Base-by-base conservation (phyloP, 192 early-diverging fungal species). In the Backusella psychrophila region DNA sequence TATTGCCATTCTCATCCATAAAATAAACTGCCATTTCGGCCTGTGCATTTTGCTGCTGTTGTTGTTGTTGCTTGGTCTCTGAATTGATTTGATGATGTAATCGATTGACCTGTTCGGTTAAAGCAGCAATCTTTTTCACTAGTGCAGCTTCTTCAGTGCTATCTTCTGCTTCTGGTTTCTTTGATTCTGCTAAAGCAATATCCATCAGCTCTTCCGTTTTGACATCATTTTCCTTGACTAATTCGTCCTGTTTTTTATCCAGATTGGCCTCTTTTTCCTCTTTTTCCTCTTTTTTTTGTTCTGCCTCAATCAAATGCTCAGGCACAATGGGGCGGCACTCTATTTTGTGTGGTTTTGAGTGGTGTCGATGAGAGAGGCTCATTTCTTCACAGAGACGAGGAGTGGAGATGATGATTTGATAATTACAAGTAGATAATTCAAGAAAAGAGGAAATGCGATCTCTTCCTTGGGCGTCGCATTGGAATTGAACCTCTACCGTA, bases 361-460 rank as follows among this genome's bases (percentile, higher is more conserved):
- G 78, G 9, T 77, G 65, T 41, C 77, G 74, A 17, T 75, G 81
- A 68, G 80, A 83, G 76, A 92, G 89, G 26, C 85, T 79, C 1
- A 85, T 66, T 73, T 92, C 90, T 11, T 80, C 84, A 81, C 96
- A 97, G 26, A 96, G 86, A 9, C 84, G 81, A 3, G 90, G 87
- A 2, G 94, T 94, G 72, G 92, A 87, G 19, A 97, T 87, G n/a
- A 91, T 83, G 75, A 96, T 88, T 8, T 91, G 85, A 69, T 97
- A 97, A 46, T 87, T 82, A 81, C 96, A 97, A 0, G 85, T 87
- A 4, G 89, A 77, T 0, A 85, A 74, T 78, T 97, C 96, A 9
- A 84, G 82, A 26, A 94, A 87, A 1, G 80, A 72, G 2, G 88
- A 81, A 67, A 97, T 91, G 41, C 89, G 86, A 35, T 94, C 92